A percentile compares a stretch with the other conserved stretches of the same genome.
These are phyloP conservation scores for Mycena alexandri DNA, from an alignment of 768 basidiomycete genomes.

Conservation along the genomic window DNA sequence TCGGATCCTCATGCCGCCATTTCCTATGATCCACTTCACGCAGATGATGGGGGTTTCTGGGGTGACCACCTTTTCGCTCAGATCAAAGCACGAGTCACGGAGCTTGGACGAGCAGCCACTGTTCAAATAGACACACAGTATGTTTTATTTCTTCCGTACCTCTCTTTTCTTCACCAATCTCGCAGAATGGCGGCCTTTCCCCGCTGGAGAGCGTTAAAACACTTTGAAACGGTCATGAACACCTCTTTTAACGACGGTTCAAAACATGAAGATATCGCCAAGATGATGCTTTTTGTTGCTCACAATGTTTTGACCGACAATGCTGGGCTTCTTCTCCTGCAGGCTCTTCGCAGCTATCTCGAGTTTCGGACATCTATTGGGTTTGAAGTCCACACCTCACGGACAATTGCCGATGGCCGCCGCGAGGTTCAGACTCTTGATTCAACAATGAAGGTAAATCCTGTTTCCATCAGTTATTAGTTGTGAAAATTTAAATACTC, in stretches of 20 bases:
- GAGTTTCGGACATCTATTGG: constrained; percentile 46
- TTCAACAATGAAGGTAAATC: constrained; percentile 40
- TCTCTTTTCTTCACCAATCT: background rate
- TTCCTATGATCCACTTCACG: constrained; percentile 56
- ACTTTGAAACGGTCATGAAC: constrained; percentile 41
- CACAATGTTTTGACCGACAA: constrained; percentile 40
- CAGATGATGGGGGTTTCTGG: constrained; percentile 30
- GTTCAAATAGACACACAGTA: constrained; percentile 44
- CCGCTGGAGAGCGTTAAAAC: constrained; percentile 49
- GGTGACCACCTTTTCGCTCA: constrained; percentile 47
- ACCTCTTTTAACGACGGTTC: constrained; percentile 49
- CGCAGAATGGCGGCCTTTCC: constrained; percentile 46
- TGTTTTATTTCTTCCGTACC: constrained; percentile 1
- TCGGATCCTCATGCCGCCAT: constrained; percentile 52
- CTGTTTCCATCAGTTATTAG: background rate
- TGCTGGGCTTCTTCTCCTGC: constrained; percentile 44
- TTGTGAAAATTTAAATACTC: too few species aligned
- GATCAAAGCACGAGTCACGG: constrained; percentile 40
- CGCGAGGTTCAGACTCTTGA: constrained; percentile 39
- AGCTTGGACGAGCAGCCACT: constrained; percentile 20
- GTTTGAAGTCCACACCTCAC: constrained; percentile 48
- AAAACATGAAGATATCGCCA: constrained; percentile 49
- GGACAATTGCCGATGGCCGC: constrained; percentile 40
- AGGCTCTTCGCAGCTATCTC: constrained; percentile 46
- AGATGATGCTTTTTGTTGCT: constrained; percentile 46